Conservation (phyloP, 2,329 filamentous ascomycete genomes). For the Xylariaceae sp. region DNA sequence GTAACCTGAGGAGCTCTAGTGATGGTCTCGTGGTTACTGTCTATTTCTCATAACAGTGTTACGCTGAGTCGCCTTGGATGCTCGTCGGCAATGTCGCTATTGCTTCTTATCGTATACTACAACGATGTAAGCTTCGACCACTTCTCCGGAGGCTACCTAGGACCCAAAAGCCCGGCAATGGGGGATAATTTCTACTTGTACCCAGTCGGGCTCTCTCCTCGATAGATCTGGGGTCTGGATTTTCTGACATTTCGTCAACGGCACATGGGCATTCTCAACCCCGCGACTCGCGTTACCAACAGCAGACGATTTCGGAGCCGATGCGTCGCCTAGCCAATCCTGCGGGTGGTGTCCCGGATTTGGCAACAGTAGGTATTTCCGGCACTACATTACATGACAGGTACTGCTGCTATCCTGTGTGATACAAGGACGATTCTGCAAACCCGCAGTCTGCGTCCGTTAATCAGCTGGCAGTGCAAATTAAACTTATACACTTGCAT, state of each 20-base stretch:
- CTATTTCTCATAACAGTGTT: too few relatives aligned
- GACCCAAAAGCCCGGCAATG: slow-evolving; percentile 6
- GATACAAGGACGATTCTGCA: background rate
- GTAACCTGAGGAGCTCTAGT: background rate
- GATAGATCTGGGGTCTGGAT: slow-evolving; percentile 19
- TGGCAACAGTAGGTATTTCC: slow-evolving; percentile 5
- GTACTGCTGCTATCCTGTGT: background rate
- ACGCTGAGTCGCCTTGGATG: slow-evolving; percentile 4
- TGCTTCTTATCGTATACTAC: slow-evolving; percentile 7
- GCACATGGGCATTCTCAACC: slow-evolving; percentile 16
- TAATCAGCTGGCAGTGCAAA: slow-evolving; percentile 25
- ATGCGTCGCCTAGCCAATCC: slow-evolving; percentile 8
- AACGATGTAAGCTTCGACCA: slow-evolving; percentile 7
- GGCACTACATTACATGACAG: background rate
- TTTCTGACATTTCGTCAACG: slow-evolving; percentile 20
- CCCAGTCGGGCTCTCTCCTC: slow-evolving; percentile 23
- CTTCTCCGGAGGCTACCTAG: background rate
- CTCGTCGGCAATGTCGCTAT: slow-evolving; percentile 3
- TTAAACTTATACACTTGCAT: slow-evolving; percentile 19
- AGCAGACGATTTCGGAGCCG: background rate
- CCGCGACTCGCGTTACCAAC: slow-evolving; percentile 24
- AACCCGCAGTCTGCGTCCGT: background rate
- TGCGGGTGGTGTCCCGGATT: slow-evolving; percentile 9
- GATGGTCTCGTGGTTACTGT: too few relatives aligned
- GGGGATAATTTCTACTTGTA: slow-evolving; percentile 3